Evolutionary conservation across 1,284 basidiomycete species (phyloP).

Genomic region (Peniophora sp.): DNA sequence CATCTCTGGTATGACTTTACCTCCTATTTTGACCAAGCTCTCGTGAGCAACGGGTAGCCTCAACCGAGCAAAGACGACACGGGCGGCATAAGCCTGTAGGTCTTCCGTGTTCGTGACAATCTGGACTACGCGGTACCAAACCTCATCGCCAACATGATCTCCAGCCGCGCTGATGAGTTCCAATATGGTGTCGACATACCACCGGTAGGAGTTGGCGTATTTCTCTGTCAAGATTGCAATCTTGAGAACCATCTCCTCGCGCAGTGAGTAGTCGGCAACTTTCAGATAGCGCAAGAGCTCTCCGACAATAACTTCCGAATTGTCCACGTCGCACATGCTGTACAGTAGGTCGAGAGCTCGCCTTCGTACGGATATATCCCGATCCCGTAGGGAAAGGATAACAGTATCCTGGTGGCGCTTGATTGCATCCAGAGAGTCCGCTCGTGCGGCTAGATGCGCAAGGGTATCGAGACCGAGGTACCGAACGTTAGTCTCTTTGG

Average conservation of each 20-base stretch:
- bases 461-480: constrained; percentile 98
- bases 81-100: constrained; percentile 90
- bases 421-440: constrained; percentile 84
- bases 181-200: constrained; percentile 96
- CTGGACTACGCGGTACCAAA: constrained; percentile 98
- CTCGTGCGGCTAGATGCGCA: constrained; percentile 94
- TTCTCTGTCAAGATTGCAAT: constrained; percentile 98
- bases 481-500: constrained; percentile 97
- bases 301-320: constrained; percentile 91
- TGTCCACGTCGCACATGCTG: constrained; percentile 97
- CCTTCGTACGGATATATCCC: constrained; percentile 94
- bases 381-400: constrained; percentile 89
- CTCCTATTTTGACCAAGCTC: constrained; percentile 95
- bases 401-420: constrained; percentile 96
- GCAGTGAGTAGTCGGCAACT: constrained; percentile 90
- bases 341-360: constrained; percentile 93
- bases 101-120: constrained; percentile 99
- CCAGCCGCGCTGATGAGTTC: constrained; percentile 94
- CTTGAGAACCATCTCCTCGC: constrained; percentile 98
- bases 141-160: constrained; percentile 97
- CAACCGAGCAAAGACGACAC: constrained; percentile 89
- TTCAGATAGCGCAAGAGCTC: constrained; percentile 90
- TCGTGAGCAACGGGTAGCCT: constrained; percentile 89
- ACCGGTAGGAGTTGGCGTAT: constrained; percentile 90
- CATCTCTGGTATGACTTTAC: constrained; percentile 31